These are phyloP conservation scores for Adansonia digitata DNA, from an alignment of 345 rosid species.

Conservation along the genomic window DNA sequence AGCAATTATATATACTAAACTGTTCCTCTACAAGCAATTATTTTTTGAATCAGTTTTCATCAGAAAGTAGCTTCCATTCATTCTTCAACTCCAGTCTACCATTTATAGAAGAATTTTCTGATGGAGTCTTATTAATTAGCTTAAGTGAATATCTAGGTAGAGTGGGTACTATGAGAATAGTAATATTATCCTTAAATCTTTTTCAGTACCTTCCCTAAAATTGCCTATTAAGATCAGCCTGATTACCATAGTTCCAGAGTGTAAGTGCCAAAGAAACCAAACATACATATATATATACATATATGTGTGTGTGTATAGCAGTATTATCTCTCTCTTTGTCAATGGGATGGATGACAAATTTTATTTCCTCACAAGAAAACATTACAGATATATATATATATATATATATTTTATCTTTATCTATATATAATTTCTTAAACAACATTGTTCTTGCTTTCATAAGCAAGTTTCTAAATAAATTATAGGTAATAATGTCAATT, in stretches of 20 bases:
- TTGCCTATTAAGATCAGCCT: not conserved
- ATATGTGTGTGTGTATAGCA: no score
- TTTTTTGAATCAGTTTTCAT: not conserved
- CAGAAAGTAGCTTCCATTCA: not conserved
- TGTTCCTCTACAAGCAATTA: not conserved
- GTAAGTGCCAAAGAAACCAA: not conserved
- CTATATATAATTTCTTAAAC: not conserved
- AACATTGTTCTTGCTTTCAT: not conserved
- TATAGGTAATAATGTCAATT: not conserved
- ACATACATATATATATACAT: no score
- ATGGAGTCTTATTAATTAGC: not conserved
- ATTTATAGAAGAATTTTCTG: not conserved
- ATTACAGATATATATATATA: no score
- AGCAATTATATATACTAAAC: not conserved
- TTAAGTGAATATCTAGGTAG: no score
- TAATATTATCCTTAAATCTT: not conserved
- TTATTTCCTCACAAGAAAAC: not conserved
- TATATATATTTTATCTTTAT: no score
- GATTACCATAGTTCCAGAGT: not conserved
- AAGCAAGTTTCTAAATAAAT: not conserved
- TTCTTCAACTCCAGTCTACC: not conserved
- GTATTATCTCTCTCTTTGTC: not conserved
- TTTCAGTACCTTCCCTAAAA: not conserved
- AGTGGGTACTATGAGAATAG: not conserved
- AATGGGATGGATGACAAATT: not conserved